phyloP scores from a whole-genome alignment of 306 rosid genomes.

The Heteromeles arbutifolia region DNA sequence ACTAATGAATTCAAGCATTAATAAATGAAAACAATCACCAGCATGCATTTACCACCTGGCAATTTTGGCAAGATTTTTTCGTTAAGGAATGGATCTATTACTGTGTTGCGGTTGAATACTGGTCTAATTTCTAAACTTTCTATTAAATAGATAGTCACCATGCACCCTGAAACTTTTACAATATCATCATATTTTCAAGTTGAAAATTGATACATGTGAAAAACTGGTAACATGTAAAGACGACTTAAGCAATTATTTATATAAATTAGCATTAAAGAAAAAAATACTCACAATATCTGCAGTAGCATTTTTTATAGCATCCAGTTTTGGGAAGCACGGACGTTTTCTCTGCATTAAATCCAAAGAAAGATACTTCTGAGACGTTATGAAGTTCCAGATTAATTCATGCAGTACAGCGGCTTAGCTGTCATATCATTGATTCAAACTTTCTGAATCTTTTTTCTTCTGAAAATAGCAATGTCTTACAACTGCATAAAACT shows the following conservation, averaged over 20 bases:
- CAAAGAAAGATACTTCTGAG: slow-evolving; percentile 1
- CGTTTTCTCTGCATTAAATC: slow-evolving; percentile 71
- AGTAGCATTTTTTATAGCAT: slow-evolving; percentile 79
- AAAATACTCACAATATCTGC: slow-evolving; percentile 82
- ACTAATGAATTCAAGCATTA: background rate
- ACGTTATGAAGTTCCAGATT: background rate
- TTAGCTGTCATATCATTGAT: background rate
- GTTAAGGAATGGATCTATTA: background rate
- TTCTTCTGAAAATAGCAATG: background rate
- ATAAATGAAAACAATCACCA: background rate
- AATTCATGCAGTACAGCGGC: background rate
- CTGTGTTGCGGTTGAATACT: background rate
- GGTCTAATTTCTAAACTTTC: background rate
- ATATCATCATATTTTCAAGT: background rate
- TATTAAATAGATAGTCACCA: background rate
- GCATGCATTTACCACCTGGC: background rate
- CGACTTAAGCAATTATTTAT: background rate
- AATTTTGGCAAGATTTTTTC: background rate
- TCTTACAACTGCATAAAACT: background rate
- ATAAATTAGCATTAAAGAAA: background rate
- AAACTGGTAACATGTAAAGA: background rate
- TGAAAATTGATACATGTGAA: background rate
- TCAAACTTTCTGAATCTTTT: background rate
- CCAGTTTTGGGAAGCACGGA: slow-evolving; percentile 69
- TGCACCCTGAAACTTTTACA: background rate